Evolutionary conservation across 2,329 filamentous ascomycete genomes (phyloP).

Genomic region (Botrytis pseudocinerea): DNA sequence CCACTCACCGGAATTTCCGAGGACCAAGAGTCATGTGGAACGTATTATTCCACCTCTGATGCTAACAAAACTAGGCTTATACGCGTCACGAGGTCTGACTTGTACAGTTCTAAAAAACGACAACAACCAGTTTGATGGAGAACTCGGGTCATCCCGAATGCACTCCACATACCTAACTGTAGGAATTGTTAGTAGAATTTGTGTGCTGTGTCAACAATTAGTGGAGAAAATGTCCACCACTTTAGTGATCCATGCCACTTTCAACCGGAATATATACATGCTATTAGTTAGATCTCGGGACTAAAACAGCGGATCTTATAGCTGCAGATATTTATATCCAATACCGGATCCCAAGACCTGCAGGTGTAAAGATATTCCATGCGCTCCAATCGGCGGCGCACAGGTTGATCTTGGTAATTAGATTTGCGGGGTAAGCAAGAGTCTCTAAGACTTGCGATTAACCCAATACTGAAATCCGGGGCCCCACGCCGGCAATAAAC

Average conservation of each 20-base stretch:
- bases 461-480: not conserved
- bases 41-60: conserved; percentile 14
- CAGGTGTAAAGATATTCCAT: not conserved
- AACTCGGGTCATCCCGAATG: not conserved
- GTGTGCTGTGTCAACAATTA: not conserved
- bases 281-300: not conserved
- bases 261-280: not conserved
- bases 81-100: not conserved
- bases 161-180: not conserved
- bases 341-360: not conserved
- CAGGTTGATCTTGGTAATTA: not conserved
- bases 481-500: not conserved
- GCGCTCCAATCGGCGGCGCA: conserved; percentile 3
- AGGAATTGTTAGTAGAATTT: not conserved
- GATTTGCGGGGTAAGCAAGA: not conserved
- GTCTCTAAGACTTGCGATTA: not conserved
- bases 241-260: not conserved
- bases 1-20: not conserved
- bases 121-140: not conserved
- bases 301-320: not conserved
- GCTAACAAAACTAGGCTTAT: not conserved
- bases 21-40: not conserved
- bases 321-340: not conserved
- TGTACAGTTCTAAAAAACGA: not conserved
- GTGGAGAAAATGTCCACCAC: conserved; percentile 5